Evolutionary conservation across 73 alveolate species (phyloP), one percentile per base, ranked within the genome.

Genomic region (Tetrahymena borealis): DNA sequence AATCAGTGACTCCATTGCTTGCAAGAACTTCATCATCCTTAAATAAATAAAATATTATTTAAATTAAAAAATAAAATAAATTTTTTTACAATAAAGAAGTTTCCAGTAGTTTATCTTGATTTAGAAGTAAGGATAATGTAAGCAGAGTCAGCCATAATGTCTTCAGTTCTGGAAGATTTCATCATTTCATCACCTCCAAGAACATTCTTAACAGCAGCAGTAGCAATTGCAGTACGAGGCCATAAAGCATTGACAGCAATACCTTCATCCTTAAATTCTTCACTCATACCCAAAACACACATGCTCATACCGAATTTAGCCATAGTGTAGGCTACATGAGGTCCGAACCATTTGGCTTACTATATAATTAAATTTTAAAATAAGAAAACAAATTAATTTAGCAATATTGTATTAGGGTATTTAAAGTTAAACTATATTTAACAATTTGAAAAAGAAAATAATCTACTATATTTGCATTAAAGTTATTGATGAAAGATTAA

Each of bases 141-240:
- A 32, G 99, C 98, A 31, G 99, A 97, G 94, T 97, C 99, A 11
- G 97, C 96, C 96, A 97, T 91, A 11, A 97, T 97, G 13, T 96
- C 98, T 12, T 94, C 96, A 20, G 39, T 78, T 96, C 99, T 96
- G 24, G 98, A 96, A 35, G 94, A 90, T 35, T 79, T 78, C 97
- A 97, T 93, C 93, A 93, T 93, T 31, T 91, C 92, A 37, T 97
- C 98, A 28, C 99, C 99, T 36, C 99, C 99, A 11, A 97, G 78
- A 13, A 94, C 96, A 91, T 95, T 94, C 91, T 96, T 39, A 12
- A 97, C 98, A 11, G 99, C 99, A 24, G 98, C 99, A 15, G 99
- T 95, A 4, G 99, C 99, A 60, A 97, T 95, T 36, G 96, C 28
- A 90, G 98, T 96, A 78, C 98, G 78, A 42, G 98, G 99, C 99